Conservation (phyloP, 805 yeast genomes). For the Metschnikowia colocasiae region DNA sequence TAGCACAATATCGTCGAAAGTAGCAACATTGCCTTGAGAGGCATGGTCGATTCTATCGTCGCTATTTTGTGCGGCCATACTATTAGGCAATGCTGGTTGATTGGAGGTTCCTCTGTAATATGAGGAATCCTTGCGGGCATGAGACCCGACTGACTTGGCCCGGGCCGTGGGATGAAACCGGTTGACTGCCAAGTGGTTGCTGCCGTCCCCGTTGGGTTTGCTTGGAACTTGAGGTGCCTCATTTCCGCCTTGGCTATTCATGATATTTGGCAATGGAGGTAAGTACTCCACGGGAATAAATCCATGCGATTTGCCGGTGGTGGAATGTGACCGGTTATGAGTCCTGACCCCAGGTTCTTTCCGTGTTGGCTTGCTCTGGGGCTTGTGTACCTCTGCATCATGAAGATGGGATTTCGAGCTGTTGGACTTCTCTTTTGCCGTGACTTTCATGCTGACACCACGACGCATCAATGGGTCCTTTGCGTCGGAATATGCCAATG, state of each 20-base stretch:
- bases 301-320: conserved; percentile 31
- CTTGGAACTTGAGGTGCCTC: conserved; percentile 8
- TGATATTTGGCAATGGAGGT: conserved; percentile 44
- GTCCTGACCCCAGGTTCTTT: conserved; percentile 4
- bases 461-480: conserved; percentile 49
- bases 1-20: conserved; percentile 56
- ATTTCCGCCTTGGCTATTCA: conserved; percentile 25
- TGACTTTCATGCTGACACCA: conserved; percentile 59
- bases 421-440: conserved; percentile 48
- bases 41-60: conserved; percentile 32
- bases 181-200: conserved; percentile 4
- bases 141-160: conserved; percentile 81
- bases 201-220: background rate
- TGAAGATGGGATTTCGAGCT: conserved; percentile 18
- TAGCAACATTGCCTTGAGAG: conserved; percentile 27
- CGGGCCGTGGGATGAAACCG: conserved; percentile 76
- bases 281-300: conserved; percentile 41
- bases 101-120: conserved; percentile 20
- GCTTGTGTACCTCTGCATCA: conserved; percentile 8
- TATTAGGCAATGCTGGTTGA: conserved; percentile 46
- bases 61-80: conserved; percentile 41
- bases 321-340: conserved; percentile 25
- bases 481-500: background rate
- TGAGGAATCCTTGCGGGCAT: conserved; percentile 60
- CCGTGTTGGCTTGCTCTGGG: conserved; percentile 1